Percentiles rank a stretch among this genome's conserved stretches.
phyloP scores from a whole-genome alignment of 1,139 yeast genomes.

The Saccharomycopsis hybrid region DNA sequence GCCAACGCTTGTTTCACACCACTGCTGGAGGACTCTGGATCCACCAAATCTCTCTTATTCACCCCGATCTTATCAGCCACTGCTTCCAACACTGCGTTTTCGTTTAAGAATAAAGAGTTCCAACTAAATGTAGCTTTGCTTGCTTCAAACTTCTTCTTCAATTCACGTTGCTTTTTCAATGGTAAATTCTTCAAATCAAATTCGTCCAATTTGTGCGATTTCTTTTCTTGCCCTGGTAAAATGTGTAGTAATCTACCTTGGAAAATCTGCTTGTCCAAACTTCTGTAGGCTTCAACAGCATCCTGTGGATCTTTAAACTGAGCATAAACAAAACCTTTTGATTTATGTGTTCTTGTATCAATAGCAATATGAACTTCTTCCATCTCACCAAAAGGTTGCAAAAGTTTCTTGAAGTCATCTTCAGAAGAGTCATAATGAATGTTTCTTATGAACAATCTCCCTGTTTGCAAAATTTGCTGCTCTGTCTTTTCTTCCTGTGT shows the following conservation, averaged over 20 bases:
- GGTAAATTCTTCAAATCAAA: conserved; percentile 88
- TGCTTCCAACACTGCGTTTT: conserved; percentile 86
- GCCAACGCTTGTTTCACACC: conserved; percentile 98
- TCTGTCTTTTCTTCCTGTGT: conserved; percentile 38
- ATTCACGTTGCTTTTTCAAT: conserved; percentile 79
- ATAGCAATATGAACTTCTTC: conserved; percentile 86
- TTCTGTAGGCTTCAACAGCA: conserved; percentile 69
- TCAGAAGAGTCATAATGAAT: conserved; percentile 77
- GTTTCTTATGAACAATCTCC: conserved; percentile 84
- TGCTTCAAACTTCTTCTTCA: conserved; percentile 80
- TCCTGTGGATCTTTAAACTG: conserved; percentile 59
- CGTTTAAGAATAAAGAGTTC: conserved; percentile 89
- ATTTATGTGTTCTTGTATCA: conserved; percentile 82
- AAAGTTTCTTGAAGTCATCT: conserved; percentile 58
- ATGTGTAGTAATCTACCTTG: conserved; percentile 93
- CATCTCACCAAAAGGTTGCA: conserved; percentile 42
- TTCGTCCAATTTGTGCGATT: conserved; percentile 75
- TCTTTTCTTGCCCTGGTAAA: conserved; percentile 77
- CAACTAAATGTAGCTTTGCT: conserved; percentile 83
- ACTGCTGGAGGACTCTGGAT: conserved; percentile 79
- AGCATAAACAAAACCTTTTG: conserved; percentile 90
- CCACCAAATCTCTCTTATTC: conserved; percentile 73
- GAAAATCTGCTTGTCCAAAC: conserved; percentile 80
- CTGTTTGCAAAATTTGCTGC: conserved; percentile 57
- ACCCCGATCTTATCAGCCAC: conserved; percentile 84